Evolutionary conservation across 805 yeast genomes (phyloP), one percentile per base, ranked within the genome.

Genomic region (Lipomyces mesembrius): DNA sequence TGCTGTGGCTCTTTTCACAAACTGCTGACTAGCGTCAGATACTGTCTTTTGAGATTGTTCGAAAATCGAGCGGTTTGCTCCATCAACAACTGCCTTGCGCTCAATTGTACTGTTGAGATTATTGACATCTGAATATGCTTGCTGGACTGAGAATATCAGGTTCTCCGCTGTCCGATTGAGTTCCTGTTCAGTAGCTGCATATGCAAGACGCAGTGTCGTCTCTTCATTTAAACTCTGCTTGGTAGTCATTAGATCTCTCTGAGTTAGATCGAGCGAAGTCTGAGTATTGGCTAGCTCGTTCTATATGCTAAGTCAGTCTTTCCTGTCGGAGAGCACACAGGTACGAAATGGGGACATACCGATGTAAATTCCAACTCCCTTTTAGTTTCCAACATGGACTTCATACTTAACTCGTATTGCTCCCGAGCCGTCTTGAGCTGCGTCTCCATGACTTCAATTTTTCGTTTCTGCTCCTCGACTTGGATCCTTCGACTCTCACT

Each of bases 381-480:
- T 59, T 63, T 71, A 7, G 72, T 65, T 6, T 72, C 71, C 29
- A 68, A 73, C 37, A 77, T 72, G 17, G 75, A 67, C 32, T 73
- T 73, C 57, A 76, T 69, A 59, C 79, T 80, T 35, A 73, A 74
- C 35, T 83, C 85, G 65, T 77, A 77, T 57, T 81, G 80, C 6
- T 74, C 77, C 62, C 84, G 80, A 55, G 81, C 75, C 34, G 77
- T 77, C 59, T 75, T 78, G 32, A 83, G 77, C 70, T 83, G 86
- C 34, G 81, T 82, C 61, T 84, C 87, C 67, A 84, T 77, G 1
- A 83, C 81, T 52, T 80, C 82, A 9, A 84, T 77, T 64, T 81
- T 79, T 3, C 82, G 75, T 63, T 83, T 82, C 68, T 84, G 85
- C 65, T 86, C 89, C 35, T 81, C 85, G 14, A 83, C 79, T 63